phyloP scores from a whole-genome alignment of 108 stramenopile genomes.

The Parmales sp. region DNA sequence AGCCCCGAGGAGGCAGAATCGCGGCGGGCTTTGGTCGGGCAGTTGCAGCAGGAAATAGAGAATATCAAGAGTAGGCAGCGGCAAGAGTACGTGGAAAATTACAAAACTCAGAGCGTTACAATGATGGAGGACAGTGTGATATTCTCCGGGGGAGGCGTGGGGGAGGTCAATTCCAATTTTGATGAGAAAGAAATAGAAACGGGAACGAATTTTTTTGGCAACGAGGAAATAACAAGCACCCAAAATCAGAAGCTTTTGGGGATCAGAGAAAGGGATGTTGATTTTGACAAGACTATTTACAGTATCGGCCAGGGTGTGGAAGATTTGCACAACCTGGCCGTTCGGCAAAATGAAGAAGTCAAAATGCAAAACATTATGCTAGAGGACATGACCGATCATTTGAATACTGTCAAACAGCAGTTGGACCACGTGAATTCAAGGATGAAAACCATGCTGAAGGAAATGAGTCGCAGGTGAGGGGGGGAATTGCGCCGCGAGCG shows the following conservation, averaged over 20 bases:
- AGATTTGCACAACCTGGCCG: slow-evolving; percentile 6
- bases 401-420: slow-evolving; percentile 12
- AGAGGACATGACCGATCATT: not conserved
- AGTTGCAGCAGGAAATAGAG: not conserved
- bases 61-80: not conserved
- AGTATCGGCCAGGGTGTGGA: slow-evolving; percentile 12
- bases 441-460: too few relatives aligned
- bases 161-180: not conserved
- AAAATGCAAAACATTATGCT: slow-evolving; percentile 16
- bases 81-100: not conserved
- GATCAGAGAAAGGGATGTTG: slow-evolving; percentile 12
- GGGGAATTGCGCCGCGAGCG: too few relatives aligned
- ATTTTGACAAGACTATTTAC: not conserved
- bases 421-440: too few relatives aligned
- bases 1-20: not conserved
- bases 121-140: not conserved
- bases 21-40: not conserved
- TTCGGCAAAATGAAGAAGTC: slow-evolving; percentile 12
- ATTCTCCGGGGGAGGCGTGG: not conserved
- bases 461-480: too few relatives aligned
- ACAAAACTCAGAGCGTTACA: not conserved
- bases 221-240: not conserved
- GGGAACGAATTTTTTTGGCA: not conserved
- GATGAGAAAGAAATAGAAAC: not conserved
- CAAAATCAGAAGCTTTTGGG: slow-evolving; percentile 2